Evolutionary conservation across 768 basidiomycete genomes (phyloP).

Genomic region (Boletus sp.): DNA sequence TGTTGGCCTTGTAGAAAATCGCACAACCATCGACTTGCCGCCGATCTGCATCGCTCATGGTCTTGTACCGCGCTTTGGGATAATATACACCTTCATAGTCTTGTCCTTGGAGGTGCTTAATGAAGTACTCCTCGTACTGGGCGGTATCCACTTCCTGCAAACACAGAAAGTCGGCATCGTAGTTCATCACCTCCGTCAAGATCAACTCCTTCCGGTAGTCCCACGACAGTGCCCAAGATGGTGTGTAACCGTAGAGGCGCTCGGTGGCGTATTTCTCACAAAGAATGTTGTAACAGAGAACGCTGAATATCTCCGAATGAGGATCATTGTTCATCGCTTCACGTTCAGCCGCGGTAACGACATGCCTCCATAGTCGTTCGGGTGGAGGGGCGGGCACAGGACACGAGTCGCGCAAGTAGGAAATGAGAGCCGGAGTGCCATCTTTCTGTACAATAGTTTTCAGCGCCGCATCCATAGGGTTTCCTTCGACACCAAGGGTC

Average conservation of each 20-base stretch:
- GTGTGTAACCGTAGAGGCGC: constrained; percentile 92
- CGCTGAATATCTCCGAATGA: constrained; percentile 70
- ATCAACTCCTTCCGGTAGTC: constrained; percentile 89
- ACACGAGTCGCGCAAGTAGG: constrained; percentile 91
- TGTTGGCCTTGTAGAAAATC: constrained; percentile 87
- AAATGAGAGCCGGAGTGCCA: constrained; percentile 86
- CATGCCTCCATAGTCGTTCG: constrained; percentile 71
- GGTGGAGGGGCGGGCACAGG: constrained; percentile 80
- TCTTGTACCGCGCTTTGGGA: constrained; percentile 91
- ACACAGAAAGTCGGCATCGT: constrained; percentile 87
- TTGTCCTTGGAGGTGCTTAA: constrained; percentile 62
- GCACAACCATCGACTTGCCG: constrained; percentile 95
- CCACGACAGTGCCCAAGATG: constrained; percentile 96
- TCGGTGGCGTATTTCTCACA: constrained; percentile 89
- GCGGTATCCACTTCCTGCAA: constrained; percentile 93
- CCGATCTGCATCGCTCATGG: constrained; percentile 84
- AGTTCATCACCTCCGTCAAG: constrained; percentile 75
- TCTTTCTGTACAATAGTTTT: constrained; percentile 89
- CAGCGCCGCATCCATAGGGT: constrained; percentile 78
- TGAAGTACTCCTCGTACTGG: constrained; percentile 90
- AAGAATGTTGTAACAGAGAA: constrained; percentile 92
- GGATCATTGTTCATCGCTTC: constrained; percentile 62
- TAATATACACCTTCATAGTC: constrained; percentile 92
- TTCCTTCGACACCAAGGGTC: constrained; percentile 95
- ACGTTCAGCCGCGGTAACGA: constrained; percentile 56